Conservation (phyloP, 2,329 filamentous ascomycete genomes). For the Chrysoporthe cubensis region DNA sequence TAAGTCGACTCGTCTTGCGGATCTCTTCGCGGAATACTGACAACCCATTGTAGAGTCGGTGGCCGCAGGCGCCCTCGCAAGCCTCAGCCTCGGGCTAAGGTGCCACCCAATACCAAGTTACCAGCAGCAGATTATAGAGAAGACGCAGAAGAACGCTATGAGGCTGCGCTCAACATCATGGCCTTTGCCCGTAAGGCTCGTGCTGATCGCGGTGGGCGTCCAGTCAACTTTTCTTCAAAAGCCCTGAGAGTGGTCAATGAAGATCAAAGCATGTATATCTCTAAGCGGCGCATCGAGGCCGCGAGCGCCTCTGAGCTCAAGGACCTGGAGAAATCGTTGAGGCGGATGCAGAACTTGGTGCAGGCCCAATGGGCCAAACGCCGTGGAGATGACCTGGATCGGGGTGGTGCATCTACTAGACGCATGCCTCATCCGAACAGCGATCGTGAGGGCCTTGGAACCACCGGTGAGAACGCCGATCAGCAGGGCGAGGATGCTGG, state of each 20-base stretch:
- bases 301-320: conserved; percentile 18
- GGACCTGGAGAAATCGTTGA: conserved; percentile 16
- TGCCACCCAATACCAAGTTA: neutral
- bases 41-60: neutral
- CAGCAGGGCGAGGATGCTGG: neutral
- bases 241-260: neutral
- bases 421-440: neutral
- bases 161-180: conserved; percentile 16
- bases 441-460: neutral
- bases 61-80: conserved; percentile 8
- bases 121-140: conserved; percentile 6
- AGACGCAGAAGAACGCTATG: conserved; percentile 10
- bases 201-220: neutral
- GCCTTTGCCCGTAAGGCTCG: conserved; percentile 5
- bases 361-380: conserved; percentile 11
- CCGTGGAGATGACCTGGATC: neutral
- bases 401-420: neutral
- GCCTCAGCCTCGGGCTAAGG: neutral
- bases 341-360: conserved; percentile 16
- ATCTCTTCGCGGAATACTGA: neutral
- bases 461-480: neutral
- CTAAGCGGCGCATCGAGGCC: conserved; percentile 3
- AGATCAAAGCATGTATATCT: neutral
- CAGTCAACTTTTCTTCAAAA: neutral
- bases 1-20: conserved; percentile 4